Evolutionary conservation across 2,329 filamentous ascomycete genomes (phyloP), one percentile per base, ranked within the genome.

Genomic region (Verticillium klebahnii): DNA sequence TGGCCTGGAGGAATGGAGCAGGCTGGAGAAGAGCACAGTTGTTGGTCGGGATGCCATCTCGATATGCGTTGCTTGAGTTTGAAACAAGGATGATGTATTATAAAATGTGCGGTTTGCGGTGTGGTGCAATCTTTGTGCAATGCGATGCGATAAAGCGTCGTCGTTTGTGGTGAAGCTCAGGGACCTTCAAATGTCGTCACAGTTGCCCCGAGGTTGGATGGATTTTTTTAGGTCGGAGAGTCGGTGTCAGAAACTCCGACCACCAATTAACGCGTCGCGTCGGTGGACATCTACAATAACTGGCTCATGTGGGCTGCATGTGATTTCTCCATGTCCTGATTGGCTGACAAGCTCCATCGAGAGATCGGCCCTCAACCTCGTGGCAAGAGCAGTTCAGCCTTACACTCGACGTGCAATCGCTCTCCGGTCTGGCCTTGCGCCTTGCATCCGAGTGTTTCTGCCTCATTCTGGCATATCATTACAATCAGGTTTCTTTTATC

Each of bases 31-130:
- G 25, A 15, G 61, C 7, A 60, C 37, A 37, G 57, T 31, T 5
- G 54, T 8, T 62, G 61, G 40, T 17, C 63, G 63, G 23, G 60
- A 62, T 7, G 64, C 61, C 64, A 66, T 66, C 36, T 3, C 59
- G 55, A 19, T 50, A n/a, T 5, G 19, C 23, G 19, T 12, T 50
- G 19, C 5, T 23, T 12, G 17, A 2, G 2, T 7, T 12, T 9
- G 45, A 50, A 12, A n/a, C 6, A 19, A 23, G 4, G 3, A 23
- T 5, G n/a, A 25, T 50, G 45, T 23, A 1, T 50, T n/a, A 11
- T 50, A 23, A 2, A 25, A 3, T n/a, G 8, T 50, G 15, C 39
- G n/a, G 39, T 6, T 3, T 45, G 17, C 6, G 39, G 3, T 17
- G 15, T 17, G n/a, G 17, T 19, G 3, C 7, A 17, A 40, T n/a